A percentile compares a stretch with the other conserved stretches of the same genome.
phyloP scores from a whole-genome alignment of 140 eudicot genomes.

The Anethum foeniculum region DNA sequence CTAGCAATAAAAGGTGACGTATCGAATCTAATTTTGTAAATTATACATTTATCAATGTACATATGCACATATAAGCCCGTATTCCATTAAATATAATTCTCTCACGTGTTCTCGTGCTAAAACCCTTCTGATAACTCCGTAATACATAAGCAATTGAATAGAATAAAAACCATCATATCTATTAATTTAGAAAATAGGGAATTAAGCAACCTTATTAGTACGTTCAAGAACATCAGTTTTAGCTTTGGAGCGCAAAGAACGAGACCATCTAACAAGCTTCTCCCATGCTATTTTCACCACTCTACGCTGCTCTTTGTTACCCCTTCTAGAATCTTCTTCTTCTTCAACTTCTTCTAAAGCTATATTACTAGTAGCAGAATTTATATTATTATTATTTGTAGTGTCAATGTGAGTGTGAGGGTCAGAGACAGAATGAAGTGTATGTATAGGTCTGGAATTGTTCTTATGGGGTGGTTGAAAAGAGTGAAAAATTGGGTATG shows the following conservation, averaged over 20 bases:
- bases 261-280: constrained; percentile 95
- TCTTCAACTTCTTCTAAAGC: background rate
- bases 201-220: constrained; percentile 60
- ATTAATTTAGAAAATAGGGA: too few species aligned
- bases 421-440: constrained; percentile 2
- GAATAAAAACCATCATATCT: background rate
- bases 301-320: constrained; percentile 53
- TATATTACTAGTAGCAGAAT: background rate
- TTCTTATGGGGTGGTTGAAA: background rate
- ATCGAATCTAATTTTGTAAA: background rate
- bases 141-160: background rate
- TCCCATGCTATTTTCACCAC: constrained; percentile 90
- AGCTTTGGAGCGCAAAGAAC: constrained; percentile 68
- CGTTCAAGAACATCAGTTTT: constrained; percentile 93
- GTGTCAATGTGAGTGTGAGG: background rate
- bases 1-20: background rate
- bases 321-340: constrained; percentile 12
- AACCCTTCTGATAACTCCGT: background rate
- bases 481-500: background rate
- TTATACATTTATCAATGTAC: background rate
- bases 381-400: background rate
- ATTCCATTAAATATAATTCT: background rate
- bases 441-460: constrained; percentile 2
- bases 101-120: background rate
- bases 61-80: background rate